Conservation (phyloP, 257 asterid species). For the Nemophila menziesii region DNA sequence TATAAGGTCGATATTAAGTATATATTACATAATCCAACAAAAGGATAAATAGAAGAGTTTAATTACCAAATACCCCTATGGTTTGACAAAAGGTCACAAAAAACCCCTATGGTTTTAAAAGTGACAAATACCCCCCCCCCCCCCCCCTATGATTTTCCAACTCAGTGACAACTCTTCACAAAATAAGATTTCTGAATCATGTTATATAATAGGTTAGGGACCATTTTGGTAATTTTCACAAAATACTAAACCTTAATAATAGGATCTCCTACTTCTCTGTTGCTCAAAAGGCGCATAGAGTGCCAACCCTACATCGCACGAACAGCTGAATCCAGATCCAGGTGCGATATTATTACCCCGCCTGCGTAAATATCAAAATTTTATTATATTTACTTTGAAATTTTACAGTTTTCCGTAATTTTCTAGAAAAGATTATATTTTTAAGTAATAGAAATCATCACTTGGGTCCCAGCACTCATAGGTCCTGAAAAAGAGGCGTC, state of each 20-base stretch:
- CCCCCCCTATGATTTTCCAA: conserved; percentile 14
- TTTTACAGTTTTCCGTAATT: conserved; percentile 43
- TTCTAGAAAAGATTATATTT: neutral
- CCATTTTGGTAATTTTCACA: no score
- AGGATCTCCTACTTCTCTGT: conserved; percentile 91
- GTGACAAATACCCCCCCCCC: no score
- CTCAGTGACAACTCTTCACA: neutral
- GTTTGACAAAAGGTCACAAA: no score
- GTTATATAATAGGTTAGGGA: no score
- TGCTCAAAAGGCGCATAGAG: conserved; percentile 73
- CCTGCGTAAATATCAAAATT: conserved; percentile 34
- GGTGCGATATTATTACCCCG: conserved; percentile 41
- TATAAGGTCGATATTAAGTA: neutral
- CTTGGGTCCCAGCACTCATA: no score
- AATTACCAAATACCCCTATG: no score
- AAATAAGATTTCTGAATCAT: no score
- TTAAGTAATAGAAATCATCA: neutral
- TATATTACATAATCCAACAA: neutral
- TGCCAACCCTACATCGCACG: conserved; percentile 99
- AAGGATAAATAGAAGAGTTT: neutral
- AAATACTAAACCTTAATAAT: conserved; percentile 67
- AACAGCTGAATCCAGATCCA: conserved; percentile 91
- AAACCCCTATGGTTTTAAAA: no score
- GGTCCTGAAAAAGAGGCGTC: no score
- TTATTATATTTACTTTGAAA: conserved; percentile 93